phyloP scores from a whole-genome alignment of 768 basidiomycete genomes.

The Psilocybe cyanescens region DNA sequence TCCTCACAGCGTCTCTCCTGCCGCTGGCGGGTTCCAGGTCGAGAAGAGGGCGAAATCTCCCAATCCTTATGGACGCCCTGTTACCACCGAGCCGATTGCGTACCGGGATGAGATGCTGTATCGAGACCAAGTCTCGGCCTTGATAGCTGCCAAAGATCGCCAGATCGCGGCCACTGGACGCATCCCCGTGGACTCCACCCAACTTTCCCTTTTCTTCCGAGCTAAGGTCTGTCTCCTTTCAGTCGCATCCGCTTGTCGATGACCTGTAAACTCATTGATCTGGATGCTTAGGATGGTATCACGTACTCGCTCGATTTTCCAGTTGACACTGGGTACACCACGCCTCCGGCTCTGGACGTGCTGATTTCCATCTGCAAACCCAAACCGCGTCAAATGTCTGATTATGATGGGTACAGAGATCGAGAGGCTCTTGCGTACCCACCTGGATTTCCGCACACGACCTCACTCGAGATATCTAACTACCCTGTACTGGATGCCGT shows the following conservation, averaged over 20 bases:
- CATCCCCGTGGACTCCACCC: constrained; percentile 70
- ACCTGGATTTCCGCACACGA: constrained; percentile 68
- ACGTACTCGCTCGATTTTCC: constrained; percentile 85
- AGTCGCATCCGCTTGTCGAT: background rate
- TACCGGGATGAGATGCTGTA: constrained; percentile 57
- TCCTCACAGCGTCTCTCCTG: constrained; percentile 19
- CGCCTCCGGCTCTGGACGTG: constrained; percentile 79
- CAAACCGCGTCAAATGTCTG: constrained; percentile 62
- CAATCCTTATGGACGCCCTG: constrained; percentile 34
- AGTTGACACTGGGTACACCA: constrained; percentile 73
- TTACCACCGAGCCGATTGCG: constrained; percentile 30
- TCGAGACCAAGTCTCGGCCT: constrained; percentile 54
- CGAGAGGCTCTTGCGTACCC: constrained; percentile 77
- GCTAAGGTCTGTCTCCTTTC: constrained; percentile 51
- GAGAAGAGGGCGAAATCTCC: constrained; percentile 52
- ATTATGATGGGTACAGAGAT: constrained; percentile 53
- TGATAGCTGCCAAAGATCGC: constrained; percentile 61
- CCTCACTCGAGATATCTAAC: constrained; percentile 79
- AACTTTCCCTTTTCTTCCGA: constrained; percentile 76
- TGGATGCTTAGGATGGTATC: constrained; percentile 61
- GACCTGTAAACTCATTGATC: constrained; percentile 5
- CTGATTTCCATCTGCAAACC: constrained; percentile 76
- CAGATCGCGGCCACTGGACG: constrained; percentile 71
- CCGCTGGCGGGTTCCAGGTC: constrained; percentile 62
- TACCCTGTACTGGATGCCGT: constrained; percentile 83